Evolutionary conservation across 306 rosid species (phyloP), one percentile per base, ranked within the genome.

Genomic region (Arachis hypogaea): DNA sequence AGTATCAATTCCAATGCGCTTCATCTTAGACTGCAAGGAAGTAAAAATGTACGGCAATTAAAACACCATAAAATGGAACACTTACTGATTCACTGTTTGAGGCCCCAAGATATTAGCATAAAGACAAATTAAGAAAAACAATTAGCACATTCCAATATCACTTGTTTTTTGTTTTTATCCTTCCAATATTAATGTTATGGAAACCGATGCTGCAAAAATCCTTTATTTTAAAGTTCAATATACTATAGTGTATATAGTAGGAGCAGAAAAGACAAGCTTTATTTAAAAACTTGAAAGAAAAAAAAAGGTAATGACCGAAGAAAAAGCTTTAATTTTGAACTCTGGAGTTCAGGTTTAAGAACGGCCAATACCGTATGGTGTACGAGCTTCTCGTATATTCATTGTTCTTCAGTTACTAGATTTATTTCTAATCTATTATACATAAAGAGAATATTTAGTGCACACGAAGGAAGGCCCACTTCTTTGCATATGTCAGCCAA

Each of bases 401-500:
- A 46, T 3, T 46, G 51, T 33, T 33, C 38, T 33, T 33, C 38
- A 4, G 38, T 33, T 33, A 22, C 28, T 22, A 22, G 28, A 22
- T 22, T 22, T 22, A 22, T 22, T 22, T 22, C 28, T 22, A 22
- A 22, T 22, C 28, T 22, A 22, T 22, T 22, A 22, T 22, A 22
- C 28, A 22, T 22, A 22, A 22, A 22, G 28, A 22, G 28, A 22
- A 22, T 81, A 81, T 94, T 94, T 3, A 94, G 69, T 41, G 90
- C 83, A 67, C 98, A 96, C 4, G 85, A 78, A 55, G 98, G 98
- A 81, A 93, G 98, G 43, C 93, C 95, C 0, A 93, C 88, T 75
- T 88, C 96, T 84, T 71, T 85, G 79, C 94, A 90, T 38, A 93
- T 83, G 47, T 83, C 89, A 7, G 83, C 98, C 36, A 93, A 82